A percentile compares a stretch with the other conserved stretches of the same genome.
Evolutionary conservation across 2,329 filamentous ascomycete species (phyloP).

Genomic region (Blumeriella jaapii): DNA sequence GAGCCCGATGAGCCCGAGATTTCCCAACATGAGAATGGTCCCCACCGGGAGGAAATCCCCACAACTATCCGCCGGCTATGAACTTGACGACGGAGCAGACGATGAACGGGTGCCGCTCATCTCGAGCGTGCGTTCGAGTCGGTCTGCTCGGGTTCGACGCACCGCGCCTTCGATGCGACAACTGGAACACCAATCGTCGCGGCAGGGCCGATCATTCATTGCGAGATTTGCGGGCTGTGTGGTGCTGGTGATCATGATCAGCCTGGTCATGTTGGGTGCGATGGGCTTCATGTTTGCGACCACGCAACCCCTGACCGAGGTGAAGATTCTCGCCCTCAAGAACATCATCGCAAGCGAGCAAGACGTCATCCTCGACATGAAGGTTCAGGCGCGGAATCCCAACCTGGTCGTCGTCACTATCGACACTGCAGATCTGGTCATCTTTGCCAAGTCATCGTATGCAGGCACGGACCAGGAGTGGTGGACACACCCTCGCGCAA

Average conservation of each 20-base stretch:
- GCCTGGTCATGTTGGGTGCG: slow-evolving; percentile 73
- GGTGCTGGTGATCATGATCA: slow-evolving; percentile 68
- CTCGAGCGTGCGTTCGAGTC: slow-evolving; percentile 46
- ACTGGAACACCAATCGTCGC: slow-evolving; percentile 61
- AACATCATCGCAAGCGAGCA: slow-evolving; percentile 91
- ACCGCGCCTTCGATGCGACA: slow-evolving; percentile 47
- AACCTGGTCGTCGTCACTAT: slow-evolving; percentile 85
- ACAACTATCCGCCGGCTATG: slow-evolving; percentile 55
- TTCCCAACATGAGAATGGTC: slow-evolving; percentile 35
- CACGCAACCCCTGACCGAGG: slow-evolving; percentile 72
- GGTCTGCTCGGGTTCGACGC: slow-evolving; percentile 43
- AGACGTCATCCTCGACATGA: slow-evolving; percentile 87
- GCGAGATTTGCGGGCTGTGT: slow-evolving; percentile 76
- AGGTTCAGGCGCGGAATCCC: slow-evolving; percentile 80
- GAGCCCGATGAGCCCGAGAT: slow-evolving; percentile 61
- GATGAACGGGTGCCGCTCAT: slow-evolving; percentile 83
- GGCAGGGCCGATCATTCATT: slow-evolving; percentile 50
- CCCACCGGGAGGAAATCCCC: slow-evolving; percentile 42
- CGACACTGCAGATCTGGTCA: slow-evolving; percentile 75
- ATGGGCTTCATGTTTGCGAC: slow-evolving; percentile 86
- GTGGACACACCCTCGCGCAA: slow-evolving; percentile 35
- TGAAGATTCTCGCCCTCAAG: slow-evolving; percentile 68
- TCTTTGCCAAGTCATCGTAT: slow-evolving; percentile 90
- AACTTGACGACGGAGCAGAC: slow-evolving; percentile 75
- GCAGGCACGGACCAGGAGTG: slow-evolving; percentile 53